These are phyloP conservation scores for Triticum timopheevii DNA, from an alignment of 176 grass and related monocot species.

Conservation along the genomic window DNA sequence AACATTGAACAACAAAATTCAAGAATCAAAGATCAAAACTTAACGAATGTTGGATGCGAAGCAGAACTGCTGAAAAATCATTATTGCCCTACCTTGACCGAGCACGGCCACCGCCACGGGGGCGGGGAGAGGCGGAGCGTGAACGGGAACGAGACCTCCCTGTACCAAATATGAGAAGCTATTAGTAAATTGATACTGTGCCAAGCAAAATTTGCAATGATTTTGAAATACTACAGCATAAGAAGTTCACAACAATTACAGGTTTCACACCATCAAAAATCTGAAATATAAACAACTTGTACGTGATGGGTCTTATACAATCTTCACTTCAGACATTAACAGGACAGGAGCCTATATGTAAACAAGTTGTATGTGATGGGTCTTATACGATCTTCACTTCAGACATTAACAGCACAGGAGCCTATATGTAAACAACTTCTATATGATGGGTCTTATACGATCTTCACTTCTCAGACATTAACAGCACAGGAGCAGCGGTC, in stretches of 20 bases:
- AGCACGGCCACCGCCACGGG: conserved; percentile 62
- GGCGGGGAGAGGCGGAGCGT: conserved; percentile 63
- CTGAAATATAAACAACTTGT: neutral
- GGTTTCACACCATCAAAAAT: neutral
- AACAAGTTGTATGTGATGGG: too few species aligned
- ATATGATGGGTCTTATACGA: too few species aligned
- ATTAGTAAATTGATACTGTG: conserved; percentile 3
- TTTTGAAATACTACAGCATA: neutral
- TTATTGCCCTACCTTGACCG: conserved; percentile 58
- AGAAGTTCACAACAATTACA: neutral
- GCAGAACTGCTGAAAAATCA: neutral
- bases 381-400: too few species aligned
- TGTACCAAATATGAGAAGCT: conserved; percentile 24
- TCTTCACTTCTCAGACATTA: too few species aligned
- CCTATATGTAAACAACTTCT: too few species aligned
- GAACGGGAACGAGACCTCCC: conserved; percentile 81
- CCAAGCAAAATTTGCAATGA: neutral
- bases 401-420: too few species aligned
- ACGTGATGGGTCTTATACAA: neutral
- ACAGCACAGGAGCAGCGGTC: neutral
- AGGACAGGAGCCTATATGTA: neutral
- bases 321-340: neutral
- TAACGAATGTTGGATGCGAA: neutral
- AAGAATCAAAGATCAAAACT: neutral
- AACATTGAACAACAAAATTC: neutral